Percentiles rank a stretch among this genome's conserved stretches.
These are phyloP conservation scores for Starmerella apicola DNA, from an alignment of 805 yeast genomes.

Conservation along the genomic window DNA sequence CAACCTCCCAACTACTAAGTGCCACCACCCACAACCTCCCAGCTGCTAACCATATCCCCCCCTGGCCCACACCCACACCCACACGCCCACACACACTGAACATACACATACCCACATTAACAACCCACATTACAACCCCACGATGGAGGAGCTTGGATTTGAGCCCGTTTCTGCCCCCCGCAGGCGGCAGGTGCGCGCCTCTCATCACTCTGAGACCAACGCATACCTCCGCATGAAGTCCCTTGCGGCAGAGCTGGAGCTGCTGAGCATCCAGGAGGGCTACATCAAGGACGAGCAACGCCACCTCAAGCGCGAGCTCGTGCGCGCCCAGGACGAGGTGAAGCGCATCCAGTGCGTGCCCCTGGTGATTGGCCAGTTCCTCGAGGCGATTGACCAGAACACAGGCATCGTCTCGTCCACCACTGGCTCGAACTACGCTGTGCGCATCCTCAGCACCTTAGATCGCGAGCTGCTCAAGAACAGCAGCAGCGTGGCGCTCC, in stretches of 20 bases:
- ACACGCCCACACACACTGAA: too few relatives aligned
- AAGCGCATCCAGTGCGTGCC: conserved; percentile 96
- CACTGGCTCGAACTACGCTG: conserved; percentile 95
- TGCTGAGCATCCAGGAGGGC: conserved; percentile 80
- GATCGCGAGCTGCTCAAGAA: conserved; percentile 92
- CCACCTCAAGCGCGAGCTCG: conserved; percentile 83
- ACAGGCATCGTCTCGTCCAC: conserved; percentile 96
- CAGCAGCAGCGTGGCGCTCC: conserved; percentile 89
- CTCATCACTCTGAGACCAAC: conserved; percentile 33
- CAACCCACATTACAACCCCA: not conserved
- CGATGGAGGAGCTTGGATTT: conserved; percentile 19
- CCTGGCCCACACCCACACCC: too few relatives aligned
- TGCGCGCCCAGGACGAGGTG: conserved; percentile 97
- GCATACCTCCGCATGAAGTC: conserved; percentile 75
- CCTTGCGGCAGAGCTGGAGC: conserved; percentile 79
- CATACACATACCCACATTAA: too few relatives aligned
- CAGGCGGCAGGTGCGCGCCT: conserved; percentile 8
- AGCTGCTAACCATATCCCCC: too few relatives aligned
- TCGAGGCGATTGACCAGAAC: conserved; percentile 93
- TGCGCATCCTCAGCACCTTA: conserved; percentile 82
- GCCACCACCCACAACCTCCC: too few relatives aligned
- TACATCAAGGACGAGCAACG: conserved; percentile 97
- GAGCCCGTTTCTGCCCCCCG: conserved; percentile 9
- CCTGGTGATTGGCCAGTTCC: conserved; percentile 91
- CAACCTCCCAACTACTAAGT: too few relatives aligned